Evolutionary conservation across 2,329 filamentous ascomycete species (phyloP).

Genomic region (Dactylellina sp.): DNA sequence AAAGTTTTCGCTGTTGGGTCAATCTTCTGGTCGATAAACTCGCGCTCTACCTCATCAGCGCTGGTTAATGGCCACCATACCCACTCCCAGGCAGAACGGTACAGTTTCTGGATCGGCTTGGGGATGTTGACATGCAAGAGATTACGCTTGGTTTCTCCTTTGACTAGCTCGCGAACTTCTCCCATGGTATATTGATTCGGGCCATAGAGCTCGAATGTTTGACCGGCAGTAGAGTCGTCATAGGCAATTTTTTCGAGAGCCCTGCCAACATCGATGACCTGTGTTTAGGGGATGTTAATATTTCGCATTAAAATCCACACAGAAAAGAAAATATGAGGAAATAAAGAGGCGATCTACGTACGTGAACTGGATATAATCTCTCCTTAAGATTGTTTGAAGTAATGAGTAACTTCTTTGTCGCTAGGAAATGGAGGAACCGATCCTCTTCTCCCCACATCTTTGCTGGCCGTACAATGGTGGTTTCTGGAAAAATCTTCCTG

Average conservation of each 20-base stretch:
- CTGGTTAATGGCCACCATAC: constrained; percentile 91
- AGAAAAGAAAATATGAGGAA: neutral
- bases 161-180: constrained; percentile 87
- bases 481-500: constrained; percentile 91
- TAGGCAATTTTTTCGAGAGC: constrained; percentile 90
- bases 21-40: constrained; percentile 92
- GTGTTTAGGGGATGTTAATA: constrained; percentile 31
- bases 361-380: constrained; percentile 90
- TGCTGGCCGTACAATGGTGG: constrained; percentile 92
- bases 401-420: constrained; percentile 81
- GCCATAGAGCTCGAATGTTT: constrained; percentile 95
- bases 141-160: constrained; percentile 90
- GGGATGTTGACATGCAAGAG: constrained; percentile 92
- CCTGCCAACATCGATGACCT: constrained; percentile 89
- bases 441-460: constrained; percentile 97
- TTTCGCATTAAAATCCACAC: neutral
- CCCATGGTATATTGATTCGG: constrained; percentile 90
- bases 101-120: constrained; percentile 80
- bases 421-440: constrained; percentile 86
- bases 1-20: constrained; percentile 94
- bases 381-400: constrained; percentile 95
- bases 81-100: constrained; percentile 77
- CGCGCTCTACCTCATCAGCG: constrained; percentile 86
- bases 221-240: constrained; percentile 87
- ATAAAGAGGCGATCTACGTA: too few species aligned